Base-by-base conservation (phyloP, 192 early-diverging fungal species). In the Coemansia sp. region DNA sequence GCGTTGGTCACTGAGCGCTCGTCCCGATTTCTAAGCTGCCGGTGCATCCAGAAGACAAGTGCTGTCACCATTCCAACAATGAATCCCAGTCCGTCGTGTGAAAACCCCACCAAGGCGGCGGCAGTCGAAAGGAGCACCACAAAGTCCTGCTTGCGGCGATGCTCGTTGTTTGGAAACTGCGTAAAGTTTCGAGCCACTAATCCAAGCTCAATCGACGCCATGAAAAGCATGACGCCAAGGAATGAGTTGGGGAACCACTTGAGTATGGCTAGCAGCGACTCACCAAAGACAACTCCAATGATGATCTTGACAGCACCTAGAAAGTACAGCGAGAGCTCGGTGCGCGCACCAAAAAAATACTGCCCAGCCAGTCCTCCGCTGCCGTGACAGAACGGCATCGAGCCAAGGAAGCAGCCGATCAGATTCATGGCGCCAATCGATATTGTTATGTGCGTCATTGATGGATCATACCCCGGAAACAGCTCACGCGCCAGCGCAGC, bases 301-400 rank as follows among this genome's bases (percentile, higher is more conserved):
- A 91, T 45, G n/a, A 97, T 84, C 69, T 95, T 97, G 78, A 86
- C 58, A 3, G 77, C 43, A 21, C 95, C 95, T 18, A 97, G 83
- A 57, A 93, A 56, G 52, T 92, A 85, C 65, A 97, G 84, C 42
- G 91, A 91, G 38, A 92, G 84, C 61, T 89, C 92, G 1, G 91
- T 86, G 54, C 95, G 87, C 16, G 95, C 93, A 56, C 95, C 95
- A 79, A 97, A 97, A 9, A 93, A 91, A 73, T 95, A 94, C 79
- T 97, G 94, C 7, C 90, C 95, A n/a, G 93, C 93, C n/a, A 97
- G 81, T 21, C 95, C 95, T 21, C 95, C 95, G 42, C 92, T 92
- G 37, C 91, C 88, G 60, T 92, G 90, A 67, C 94, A 90, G 74
- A 92, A 87, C 41, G 94, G 89, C 72, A 95, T 86, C 23, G 92